These are phyloP conservation scores for Narthecium ossifragum DNA, from an alignment of 106 monocot genomes.

Conservation along the genomic window DNA sequence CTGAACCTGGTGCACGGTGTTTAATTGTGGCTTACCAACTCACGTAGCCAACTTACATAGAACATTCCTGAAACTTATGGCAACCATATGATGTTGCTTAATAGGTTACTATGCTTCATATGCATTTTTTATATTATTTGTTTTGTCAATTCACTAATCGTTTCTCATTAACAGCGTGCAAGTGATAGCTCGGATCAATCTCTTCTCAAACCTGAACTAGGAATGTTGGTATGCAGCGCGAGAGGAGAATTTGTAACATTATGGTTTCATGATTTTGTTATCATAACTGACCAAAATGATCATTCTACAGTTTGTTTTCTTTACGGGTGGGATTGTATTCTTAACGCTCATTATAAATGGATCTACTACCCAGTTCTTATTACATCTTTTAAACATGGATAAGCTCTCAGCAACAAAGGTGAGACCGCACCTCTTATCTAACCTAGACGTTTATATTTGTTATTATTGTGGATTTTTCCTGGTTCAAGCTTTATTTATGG, in stretches of 20 bases:
- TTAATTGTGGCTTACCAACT: too few species aligned
- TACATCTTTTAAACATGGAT: slow-evolving; percentile 74
- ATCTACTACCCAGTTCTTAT: slow-evolving; percentile 82
- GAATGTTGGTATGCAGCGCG: slow-evolving; percentile 61
- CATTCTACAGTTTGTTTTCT: slow-evolving; percentile 83
- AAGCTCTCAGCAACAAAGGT: slow-evolving; percentile 84
- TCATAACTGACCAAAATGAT: not conserved
- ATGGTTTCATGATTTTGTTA: not conserved
- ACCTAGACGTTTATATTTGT: too few species aligned
- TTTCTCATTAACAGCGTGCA: slow-evolving; percentile 47
- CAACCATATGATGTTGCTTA: too few species aligned
- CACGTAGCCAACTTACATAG: too few species aligned
- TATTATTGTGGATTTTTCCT: too few species aligned
- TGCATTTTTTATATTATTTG: not conserved
- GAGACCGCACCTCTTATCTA: not conserved
- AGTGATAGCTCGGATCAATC: slow-evolving; percentile 44
- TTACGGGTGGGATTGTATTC: slow-evolving; percentile 95
- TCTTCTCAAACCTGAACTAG: slow-evolving; percentile 63
- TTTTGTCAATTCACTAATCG: not conserved
- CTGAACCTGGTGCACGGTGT: too few species aligned
- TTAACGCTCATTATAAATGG: slow-evolving; percentile 89
- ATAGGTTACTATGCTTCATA: too few species aligned
- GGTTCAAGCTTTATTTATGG: too few species aligned
- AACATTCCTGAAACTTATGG: too few species aligned
- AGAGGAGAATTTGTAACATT: not conserved